phyloP scores from a whole-genome alignment of 164 flowering plant species.

The Vitis labrusca region DNA sequence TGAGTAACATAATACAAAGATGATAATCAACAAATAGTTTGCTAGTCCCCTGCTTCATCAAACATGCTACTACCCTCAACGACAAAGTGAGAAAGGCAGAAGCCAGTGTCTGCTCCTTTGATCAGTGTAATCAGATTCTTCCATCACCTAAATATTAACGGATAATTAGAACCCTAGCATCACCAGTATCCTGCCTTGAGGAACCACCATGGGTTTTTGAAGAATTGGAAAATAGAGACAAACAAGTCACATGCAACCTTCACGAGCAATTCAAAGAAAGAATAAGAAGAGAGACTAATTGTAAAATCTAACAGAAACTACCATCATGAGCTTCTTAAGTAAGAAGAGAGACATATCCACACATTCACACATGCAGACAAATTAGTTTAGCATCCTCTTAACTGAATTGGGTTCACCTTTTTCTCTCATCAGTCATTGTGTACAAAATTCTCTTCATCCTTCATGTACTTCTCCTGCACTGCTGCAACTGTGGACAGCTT shows the following conservation, averaged over 20 bases:
- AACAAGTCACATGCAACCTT: too few relatives aligned
- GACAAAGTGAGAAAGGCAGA: background rate
- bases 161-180: background rate
- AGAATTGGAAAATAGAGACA: background rate
- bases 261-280: too few relatives aligned
- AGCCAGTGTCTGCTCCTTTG: background rate
- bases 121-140: background rate
- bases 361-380: too few relatives aligned
- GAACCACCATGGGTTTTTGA: background rate
- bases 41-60: background rate
- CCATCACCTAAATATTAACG: background rate
- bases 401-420: background rate
- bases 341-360: too few relatives aligned
- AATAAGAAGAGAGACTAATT: too few relatives aligned
- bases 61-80: background rate
- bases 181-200: background rate
- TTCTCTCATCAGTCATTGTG: slow-evolving; percentile 5
- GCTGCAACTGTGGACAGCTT: slow-evolving; percentile 65
- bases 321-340: background rate
- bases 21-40: background rate
- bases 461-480: slow-evolving; percentile 97
- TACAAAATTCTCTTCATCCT: slow-evolving; percentile 60
- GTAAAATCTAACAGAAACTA: background rate
- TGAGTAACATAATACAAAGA: background rate
- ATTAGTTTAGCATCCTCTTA: too few relatives aligned